Conservation (phyloP, 2,329 filamentous ascomycete genomes). For the Colletotrichum orbiculare region DNA sequence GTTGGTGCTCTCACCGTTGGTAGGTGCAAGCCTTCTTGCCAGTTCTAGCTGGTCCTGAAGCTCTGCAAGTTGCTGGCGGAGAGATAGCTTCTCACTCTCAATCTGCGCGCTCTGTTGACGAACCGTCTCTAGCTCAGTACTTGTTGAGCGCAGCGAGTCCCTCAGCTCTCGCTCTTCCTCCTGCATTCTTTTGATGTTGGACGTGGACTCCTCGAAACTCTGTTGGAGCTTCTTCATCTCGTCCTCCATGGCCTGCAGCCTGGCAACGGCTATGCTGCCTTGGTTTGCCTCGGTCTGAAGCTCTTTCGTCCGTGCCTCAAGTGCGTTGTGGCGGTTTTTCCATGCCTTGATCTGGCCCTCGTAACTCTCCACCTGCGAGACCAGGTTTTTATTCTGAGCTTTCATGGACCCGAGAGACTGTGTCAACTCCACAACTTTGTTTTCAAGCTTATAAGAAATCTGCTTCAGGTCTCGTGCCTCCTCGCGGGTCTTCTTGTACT, state of each 20-base stretch:
- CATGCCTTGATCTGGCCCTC: slow-evolving; percentile 96
- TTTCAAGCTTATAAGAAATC: slow-evolving; percentile 99
- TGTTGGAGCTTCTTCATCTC: slow-evolving; percentile 93
- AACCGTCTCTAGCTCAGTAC: slow-evolving; percentile 82
- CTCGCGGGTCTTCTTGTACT: slow-evolving; percentile 91
- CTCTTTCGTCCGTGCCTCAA: slow-evolving; percentile 92
- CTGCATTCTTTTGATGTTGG: slow-evolving; percentile 92
- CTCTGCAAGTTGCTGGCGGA: slow-evolving; percentile 89
- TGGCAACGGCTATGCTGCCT: slow-evolving; percentile 93
- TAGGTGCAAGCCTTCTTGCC: slow-evolving; percentile 80
- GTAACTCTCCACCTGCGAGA: slow-evolving; percentile 92
- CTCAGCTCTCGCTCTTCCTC: slow-evolving; percentile 90
- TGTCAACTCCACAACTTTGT: slow-evolving; percentile 98
- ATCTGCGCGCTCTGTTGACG: slow-evolving; percentile 79
- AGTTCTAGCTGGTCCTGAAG: slow-evolving; percentile 93
- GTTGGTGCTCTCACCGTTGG: slow-evolving; percentile 70
- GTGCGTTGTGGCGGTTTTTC: slow-evolving; percentile 89
- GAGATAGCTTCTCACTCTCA: slow-evolving; percentile 85
- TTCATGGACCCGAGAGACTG: slow-evolving; percentile 93
- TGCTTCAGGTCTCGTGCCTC: slow-evolving; percentile 98
- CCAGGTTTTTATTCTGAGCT: slow-evolving; percentile 90
- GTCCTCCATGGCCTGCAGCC: slow-evolving; percentile 89
- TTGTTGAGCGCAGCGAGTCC: slow-evolving; percentile 83
- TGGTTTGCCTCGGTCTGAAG: slow-evolving; percentile 97
- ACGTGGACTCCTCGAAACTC: slow-evolving; percentile 89